Conservation (phyloP, 495 filamentous ascomycete genomes). For the Cercophora sp. region DNA sequence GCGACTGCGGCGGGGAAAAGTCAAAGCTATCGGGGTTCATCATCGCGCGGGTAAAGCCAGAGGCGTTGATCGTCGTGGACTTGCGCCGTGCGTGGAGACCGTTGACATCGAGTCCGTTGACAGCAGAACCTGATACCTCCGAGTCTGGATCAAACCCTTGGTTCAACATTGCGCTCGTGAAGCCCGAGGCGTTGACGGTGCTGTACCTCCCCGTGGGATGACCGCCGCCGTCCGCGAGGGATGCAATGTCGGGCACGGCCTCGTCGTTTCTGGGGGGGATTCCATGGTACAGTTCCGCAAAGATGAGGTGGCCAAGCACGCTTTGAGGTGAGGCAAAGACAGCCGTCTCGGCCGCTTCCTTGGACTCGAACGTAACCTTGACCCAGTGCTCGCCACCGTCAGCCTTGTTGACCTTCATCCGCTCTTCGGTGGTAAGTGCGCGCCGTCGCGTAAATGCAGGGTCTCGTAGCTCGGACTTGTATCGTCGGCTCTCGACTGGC, state of each 20-base stretch:
- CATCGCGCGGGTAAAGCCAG: conserved; percentile 6
- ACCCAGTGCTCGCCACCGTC: conserved; percentile 84
- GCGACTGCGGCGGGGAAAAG: conserved; percentile 34
- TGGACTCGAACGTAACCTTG: conserved; percentile 85
- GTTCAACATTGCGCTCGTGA: conserved; percentile 11
- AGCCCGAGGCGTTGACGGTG: not conserved
- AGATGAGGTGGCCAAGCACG: conserved; percentile 71
- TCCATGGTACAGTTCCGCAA: conserved; percentile 71
- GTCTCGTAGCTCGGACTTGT: conserved; percentile 61
- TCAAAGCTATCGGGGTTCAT: conserved; percentile 19
- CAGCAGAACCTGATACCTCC: too few relatives aligned
- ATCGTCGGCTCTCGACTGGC: conserved; percentile 50
- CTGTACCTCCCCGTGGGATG: conserved; percentile 1
- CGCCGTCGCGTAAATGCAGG: conserved; percentile 54
- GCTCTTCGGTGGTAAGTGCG: conserved; percentile 62
- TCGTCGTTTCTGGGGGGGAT: conserved; percentile 64
- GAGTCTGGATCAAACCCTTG: too few relatives aligned
- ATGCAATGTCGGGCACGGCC: conserved; percentile 44
- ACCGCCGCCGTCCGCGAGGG: conserved; percentile 3
- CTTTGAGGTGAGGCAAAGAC: conserved; percentile 70
- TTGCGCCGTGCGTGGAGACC: not conserved
- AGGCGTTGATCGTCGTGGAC: not conserved
- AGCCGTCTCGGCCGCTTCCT: conserved; percentile 71
- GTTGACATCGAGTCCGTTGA: not conserved
- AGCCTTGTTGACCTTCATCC: conserved; percentile 68